These are phyloP conservation scores for Geotrichum carabidarum DNA, from an alignment of 1,139 yeast genomes.

Conservation along the genomic window DNA sequence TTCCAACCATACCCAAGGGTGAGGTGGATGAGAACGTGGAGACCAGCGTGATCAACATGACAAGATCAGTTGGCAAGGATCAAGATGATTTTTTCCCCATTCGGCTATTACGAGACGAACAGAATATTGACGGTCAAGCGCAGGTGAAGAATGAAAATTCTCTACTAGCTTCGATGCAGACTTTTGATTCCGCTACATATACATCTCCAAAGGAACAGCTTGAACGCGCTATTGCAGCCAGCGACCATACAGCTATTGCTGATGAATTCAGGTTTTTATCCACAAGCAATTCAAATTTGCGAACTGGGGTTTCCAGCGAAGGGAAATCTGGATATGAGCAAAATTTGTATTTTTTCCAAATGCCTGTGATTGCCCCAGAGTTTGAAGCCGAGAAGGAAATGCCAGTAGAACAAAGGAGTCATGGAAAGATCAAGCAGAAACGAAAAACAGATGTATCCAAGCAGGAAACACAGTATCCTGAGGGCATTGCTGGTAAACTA, in stretches of 20 bases:
- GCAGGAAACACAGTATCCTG: constrained; percentile 24
- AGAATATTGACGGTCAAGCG: constrained; percentile 1
- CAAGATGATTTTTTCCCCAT: constrained; percentile 18
- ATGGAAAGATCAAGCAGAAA: not conserved
- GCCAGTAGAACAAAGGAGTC: constrained; percentile 19
- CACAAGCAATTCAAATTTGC: constrained; percentile 19
- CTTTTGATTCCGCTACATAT: constrained; percentile 12
- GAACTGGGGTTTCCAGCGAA: constrained; percentile 20
- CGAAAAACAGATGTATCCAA: constrained; percentile 7
- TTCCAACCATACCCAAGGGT: not conserved
- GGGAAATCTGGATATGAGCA: constrained; percentile 34
- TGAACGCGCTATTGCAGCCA: constrained; percentile 27
- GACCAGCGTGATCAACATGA: constrained; percentile 18
- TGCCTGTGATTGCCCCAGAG: constrained; percentile 64
- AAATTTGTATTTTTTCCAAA: constrained; percentile 56
- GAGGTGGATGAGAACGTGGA: constrained; percentile 7
- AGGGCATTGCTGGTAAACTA: constrained; percentile 65
- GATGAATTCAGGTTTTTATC: constrained; percentile 24
- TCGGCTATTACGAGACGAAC: constrained; percentile 13
- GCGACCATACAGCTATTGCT: constrained; percentile 30
- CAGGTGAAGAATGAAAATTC: not conserved
- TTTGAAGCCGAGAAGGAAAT: constrained; percentile 34
- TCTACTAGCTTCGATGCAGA: constrained; percentile 1
- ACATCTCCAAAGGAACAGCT: constrained; percentile 26
- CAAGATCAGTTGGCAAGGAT: constrained; percentile 14